These are phyloP conservation scores for Ceratocystis lukuohia DNA, from an alignment of 2,329 filamentous ascomycete genomes.

Conservation along the genomic window DNA sequence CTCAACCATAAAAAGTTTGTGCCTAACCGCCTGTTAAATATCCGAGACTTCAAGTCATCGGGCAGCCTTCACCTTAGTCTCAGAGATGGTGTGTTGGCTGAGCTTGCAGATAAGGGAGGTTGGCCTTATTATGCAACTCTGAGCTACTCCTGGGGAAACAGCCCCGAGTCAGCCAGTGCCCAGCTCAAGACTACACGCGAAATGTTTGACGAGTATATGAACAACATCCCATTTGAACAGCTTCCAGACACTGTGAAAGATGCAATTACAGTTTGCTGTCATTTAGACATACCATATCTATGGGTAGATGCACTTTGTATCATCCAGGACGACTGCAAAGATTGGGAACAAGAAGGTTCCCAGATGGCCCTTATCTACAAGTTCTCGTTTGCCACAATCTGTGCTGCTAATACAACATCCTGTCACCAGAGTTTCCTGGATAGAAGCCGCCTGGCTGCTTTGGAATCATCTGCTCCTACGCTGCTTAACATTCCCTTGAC, in stretches of 20 bases:
- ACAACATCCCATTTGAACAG: background rate
- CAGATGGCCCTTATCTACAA: slow-evolving; percentile 10
- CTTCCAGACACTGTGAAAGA: background rate
- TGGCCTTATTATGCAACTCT: no score
- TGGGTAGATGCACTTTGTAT: slow-evolving; percentile 23
- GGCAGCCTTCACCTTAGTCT: no score
- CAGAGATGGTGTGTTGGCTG: no score
- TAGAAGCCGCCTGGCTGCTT: background rate
- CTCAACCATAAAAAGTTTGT: no score
- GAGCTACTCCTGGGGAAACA: background rate
- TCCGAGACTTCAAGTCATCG: no score
- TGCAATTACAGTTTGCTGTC: background rate
- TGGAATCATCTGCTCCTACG: background rate
- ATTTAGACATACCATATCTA: slow-evolving; percentile 13
- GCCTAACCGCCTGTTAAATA: no score
- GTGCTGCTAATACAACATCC: background rate
- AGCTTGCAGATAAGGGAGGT: no score
- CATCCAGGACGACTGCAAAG: background rate
- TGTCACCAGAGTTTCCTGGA: background rate
- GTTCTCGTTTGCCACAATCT: slow-evolving; percentile 2
- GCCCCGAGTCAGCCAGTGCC: background rate
- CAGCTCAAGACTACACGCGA: background rate
- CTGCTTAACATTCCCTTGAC: background rate
- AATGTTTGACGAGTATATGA: slow-evolving; percentile 5
- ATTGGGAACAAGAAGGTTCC: slow-evolving; percentile 22